Percentiles rank a stretch among this genome's conserved stretches.
Conservation (phyloP, 352 stramenopile genomes). For the Phytophthora europaea region DNA sequence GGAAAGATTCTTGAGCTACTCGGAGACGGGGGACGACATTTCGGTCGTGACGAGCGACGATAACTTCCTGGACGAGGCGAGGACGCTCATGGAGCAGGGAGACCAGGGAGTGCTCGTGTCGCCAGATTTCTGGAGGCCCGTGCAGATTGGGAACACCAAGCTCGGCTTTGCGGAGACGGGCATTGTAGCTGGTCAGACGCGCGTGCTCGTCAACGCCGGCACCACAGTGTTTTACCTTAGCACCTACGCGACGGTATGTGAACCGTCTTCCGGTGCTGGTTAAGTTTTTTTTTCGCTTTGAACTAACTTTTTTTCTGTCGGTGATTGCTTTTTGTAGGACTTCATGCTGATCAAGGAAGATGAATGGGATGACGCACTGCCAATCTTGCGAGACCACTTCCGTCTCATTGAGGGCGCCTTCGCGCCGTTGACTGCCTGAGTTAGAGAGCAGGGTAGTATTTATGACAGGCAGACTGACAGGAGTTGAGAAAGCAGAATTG, state of each 20-base stretch:
- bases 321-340: slow-evolving; percentile 35
- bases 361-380: slow-evolving; percentile 65
- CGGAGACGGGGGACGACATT: slow-evolving; percentile 66
- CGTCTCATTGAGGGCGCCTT: slow-evolving; percentile 54
- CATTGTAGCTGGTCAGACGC: slow-evolving; percentile 75
- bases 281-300: background rate
- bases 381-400: slow-evolving; percentile 59
- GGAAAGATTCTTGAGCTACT: slow-evolving; percentile 62
- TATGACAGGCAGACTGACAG: slow-evolving; percentile 5
- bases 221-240: slow-evolving; percentile 80
- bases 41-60: slow-evolving; percentile 66
- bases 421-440: slow-evolving; percentile 41
- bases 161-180: slow-evolving; percentile 69
- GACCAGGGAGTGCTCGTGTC: slow-evolving; percentile 68
- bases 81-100: slow-evolving; percentile 41
- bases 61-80: slow-evolving; percentile 51
- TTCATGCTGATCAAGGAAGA: slow-evolving; percentile 83
- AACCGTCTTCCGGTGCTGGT: background rate
- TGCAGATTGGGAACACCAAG: slow-evolving; percentile 72
- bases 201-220: slow-evolving; percentile 61
- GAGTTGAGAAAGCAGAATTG: background rate
- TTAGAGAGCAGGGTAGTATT: slow-evolving; percentile 17
- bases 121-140: slow-evolving; percentile 69
- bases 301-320: background rate
- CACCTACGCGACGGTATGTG: slow-evolving; percentile 63